Percentiles rank a stretch among this genome's conserved stretches.
These are phyloP conservation scores for Patellifolia procumbens DNA, from an alignment of 179 eudicot genomes.

Conservation along the genomic window DNA sequence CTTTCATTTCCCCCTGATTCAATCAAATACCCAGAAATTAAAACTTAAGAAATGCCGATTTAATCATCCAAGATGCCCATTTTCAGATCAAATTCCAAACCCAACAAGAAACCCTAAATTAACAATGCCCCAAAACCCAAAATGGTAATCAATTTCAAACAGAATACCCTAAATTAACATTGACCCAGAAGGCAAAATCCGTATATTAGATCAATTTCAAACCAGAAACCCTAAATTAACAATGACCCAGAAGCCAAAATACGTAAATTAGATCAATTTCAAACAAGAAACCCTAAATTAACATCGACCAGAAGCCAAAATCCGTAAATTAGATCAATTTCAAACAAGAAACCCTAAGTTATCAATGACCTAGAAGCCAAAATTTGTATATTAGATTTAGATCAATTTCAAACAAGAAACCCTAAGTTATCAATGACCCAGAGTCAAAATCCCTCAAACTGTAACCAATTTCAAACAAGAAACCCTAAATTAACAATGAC, in stretches of 20 bases:
- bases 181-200: not conserved
- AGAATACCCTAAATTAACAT: not conserved
- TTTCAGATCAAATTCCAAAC: not conserved
- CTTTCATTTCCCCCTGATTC: constrained; percentile 46
- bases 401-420: too few relatives aligned
- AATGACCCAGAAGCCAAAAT: not conserved
- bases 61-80: not conserved
- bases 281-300: too few relatives aligned
- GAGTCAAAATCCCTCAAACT: too few relatives aligned
- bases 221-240: constrained; percentile 1
- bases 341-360: too few relatives aligned
- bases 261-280: too few relatives aligned
- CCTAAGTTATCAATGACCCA: too few relatives aligned
- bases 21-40: not conserved
- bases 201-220: not conserved
- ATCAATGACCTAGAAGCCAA: too few relatives aligned
- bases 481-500: constrained; percentile 1
- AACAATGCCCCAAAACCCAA: not conserved
- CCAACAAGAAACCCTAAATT: not conserved
- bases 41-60: not conserved
- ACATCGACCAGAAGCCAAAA: too few relatives aligned
- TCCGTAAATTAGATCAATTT: too few relatives aligned
- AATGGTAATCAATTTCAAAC: not conserved
- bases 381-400: too few relatives aligned
- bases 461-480: not conserved